phyloP scores from a whole-genome alignment of 2,329 filamentous ascomycete genomes.

The Dothistroma septosporum region DNA sequence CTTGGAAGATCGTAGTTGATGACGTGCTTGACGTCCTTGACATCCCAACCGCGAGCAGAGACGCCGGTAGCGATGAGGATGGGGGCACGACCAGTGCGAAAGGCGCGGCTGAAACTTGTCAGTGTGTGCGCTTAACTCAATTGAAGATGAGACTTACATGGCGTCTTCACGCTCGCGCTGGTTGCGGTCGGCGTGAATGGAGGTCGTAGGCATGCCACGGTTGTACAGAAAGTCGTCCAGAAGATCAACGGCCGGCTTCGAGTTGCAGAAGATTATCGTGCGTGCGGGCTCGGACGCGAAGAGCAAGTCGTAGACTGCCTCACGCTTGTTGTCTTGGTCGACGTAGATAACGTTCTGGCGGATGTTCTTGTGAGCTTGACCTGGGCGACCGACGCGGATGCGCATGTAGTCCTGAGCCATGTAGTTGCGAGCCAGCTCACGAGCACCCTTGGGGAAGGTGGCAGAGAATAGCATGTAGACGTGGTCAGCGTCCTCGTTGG shows the following conservation, averaged over 20 bases:
- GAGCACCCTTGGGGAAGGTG: conserved; percentile 79
- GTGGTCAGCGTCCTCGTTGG: conserved; percentile 69
- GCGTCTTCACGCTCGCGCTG: conserved; percentile 90
- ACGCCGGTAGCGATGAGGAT: conserved; percentile 85
- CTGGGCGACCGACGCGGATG: conserved; percentile 81
- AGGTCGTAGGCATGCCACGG: conserved; percentile 69
- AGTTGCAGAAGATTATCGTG: conserved; percentile 88
- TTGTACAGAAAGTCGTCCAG: conserved; percentile 88
- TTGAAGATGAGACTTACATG: conserved; percentile 52
- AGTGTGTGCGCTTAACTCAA: neutral
- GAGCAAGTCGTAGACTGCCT: conserved; percentile 69
- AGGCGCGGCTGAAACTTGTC: conserved; percentile 56
- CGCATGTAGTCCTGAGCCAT: conserved; percentile 70
- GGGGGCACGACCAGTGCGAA: conserved; percentile 68
- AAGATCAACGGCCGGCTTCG: conserved; percentile 70
- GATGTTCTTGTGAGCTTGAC: conserved; percentile 73
- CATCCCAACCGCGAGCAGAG: conserved; percentile 81
- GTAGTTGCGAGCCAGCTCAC: conserved; percentile 71
- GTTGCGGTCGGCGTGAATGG: conserved; percentile 81
- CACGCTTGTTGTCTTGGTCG: conserved; percentile 62
- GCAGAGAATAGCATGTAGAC: conserved; percentile 84
- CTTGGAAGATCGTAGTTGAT: conserved; percentile 89
- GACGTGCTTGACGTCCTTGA: conserved; percentile 81
- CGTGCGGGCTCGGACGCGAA: conserved; percentile 65
- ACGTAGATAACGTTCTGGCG: conserved; percentile 68